Percentiles rank a stretch among this genome's conserved stretches.
phyloP scores from a whole-genome alignment of 345 rosid genomes.

The Cardamine occulta region DNA sequence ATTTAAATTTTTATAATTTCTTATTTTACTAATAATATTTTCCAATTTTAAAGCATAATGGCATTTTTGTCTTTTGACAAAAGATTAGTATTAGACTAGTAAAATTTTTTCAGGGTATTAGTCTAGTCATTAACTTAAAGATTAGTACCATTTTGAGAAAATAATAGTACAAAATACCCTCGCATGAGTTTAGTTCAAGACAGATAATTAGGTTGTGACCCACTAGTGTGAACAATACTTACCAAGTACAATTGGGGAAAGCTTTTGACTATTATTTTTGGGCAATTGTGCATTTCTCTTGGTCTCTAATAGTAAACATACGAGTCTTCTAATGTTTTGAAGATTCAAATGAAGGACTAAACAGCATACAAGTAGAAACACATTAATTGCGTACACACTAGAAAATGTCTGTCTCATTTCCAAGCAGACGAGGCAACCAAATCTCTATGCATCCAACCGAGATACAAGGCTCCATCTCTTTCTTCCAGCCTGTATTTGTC shows the following conservation, averaged over 20 bases:
- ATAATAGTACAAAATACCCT: background rate
- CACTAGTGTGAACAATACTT: background rate
- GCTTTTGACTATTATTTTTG: background rate
- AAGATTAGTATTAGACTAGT: too few species aligned
- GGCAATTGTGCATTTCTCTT: background rate
- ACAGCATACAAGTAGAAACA: conserved; percentile 24
- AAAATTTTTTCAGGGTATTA: too few species aligned
- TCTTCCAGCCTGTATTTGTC: conserved; percentile 76
- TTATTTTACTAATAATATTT: too few species aligned
- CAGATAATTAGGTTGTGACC: background rate
- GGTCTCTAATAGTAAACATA: conserved; percentile 10
- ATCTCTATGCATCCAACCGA: conserved; percentile 93
- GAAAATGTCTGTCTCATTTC: conserved; percentile 50
- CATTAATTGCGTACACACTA: conserved; percentile 16
- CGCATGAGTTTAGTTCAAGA: background rate
- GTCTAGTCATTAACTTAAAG: too few species aligned
- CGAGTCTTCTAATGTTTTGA: conserved; percentile 19
- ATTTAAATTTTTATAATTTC: too few species aligned
- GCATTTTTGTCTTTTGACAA: too few species aligned
- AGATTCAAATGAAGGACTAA: conserved; percentile 24
- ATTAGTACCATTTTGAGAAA: too few species aligned
- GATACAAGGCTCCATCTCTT: conserved; percentile 79
- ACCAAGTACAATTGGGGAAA: too few species aligned
- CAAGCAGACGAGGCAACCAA: conserved; percentile 94
- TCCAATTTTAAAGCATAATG: too few species aligned